These are phyloP conservation scores for Fusarium siculi DNA, from an alignment of 2,329 filamentous ascomycete species.

Conservation along the genomic window DNA sequence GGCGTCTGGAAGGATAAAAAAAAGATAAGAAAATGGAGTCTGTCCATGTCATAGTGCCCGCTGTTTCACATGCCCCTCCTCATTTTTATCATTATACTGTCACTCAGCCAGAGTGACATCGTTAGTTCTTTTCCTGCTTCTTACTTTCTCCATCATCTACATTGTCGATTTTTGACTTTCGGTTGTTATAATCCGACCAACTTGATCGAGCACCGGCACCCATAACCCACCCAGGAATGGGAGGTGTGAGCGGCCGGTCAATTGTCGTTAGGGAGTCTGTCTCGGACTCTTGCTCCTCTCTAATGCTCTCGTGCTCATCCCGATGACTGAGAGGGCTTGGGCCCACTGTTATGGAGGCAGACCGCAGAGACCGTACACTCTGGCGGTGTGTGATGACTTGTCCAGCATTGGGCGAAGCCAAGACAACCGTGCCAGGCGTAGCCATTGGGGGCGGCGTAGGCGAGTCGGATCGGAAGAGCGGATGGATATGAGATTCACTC, in stretches of 20 bases:
- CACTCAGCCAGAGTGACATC: background rate
- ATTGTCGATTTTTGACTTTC: conserved; percentile 43
- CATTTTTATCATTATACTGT: conserved; percentile 30
- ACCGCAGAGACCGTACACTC: conserved; percentile 65
- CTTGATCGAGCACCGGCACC: conserved; percentile 63
- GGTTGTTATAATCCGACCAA: conserved; percentile 58
- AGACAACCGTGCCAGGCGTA: conserved; percentile 76
- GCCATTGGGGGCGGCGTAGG: conserved; percentile 72
- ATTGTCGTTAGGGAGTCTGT: conserved; percentile 38
- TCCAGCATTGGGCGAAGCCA: conserved; percentile 75
- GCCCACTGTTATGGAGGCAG: conserved; percentile 62
- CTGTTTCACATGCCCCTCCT: conserved; percentile 19
- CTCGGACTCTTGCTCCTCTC: conserved; percentile 40
- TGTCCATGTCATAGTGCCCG: conserved; percentile 34
- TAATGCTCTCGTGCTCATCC: conserved; percentile 41
- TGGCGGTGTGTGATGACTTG: conserved; percentile 67
- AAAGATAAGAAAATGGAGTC: conserved; percentile 25
- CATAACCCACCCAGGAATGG: conserved; percentile 70
- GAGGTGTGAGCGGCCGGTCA: conserved; percentile 65
- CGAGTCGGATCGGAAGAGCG: conserved; percentile 79
- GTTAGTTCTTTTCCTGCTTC: conserved; percentile 9
- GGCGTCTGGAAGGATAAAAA: conserved; percentile 4
- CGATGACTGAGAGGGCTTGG: conserved; percentile 61
- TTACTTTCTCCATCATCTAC: conserved; percentile 16
- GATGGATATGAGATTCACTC: conserved; percentile 78